Evolutionary conservation across 345 rosid species (phyloP).

Genomic region (Firmiana major): DNA sequence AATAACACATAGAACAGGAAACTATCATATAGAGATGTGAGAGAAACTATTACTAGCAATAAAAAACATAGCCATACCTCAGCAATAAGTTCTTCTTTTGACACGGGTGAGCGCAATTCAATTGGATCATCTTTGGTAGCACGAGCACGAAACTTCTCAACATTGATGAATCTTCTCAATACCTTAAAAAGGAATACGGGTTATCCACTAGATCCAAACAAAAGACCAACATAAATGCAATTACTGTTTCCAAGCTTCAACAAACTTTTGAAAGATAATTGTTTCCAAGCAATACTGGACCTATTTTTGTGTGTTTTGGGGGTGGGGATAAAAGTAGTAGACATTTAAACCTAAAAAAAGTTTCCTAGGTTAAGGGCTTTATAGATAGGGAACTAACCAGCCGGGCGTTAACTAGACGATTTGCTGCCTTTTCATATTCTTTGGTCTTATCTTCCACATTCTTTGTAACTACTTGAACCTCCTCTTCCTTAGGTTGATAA

Average conservation of each 20-base stretch:
- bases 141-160: constrained; percentile 58
- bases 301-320: background rate
- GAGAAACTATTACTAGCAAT: constrained; percentile 3
- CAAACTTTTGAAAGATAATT: background rate
- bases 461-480: constrained; percentile 61
- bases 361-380: background rate
- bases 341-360: background rate
- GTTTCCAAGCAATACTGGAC: background rate
- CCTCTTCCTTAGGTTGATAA: constrained; percentile 68
- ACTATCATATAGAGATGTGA: background rate
- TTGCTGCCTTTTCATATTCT: constrained; percentile 79
- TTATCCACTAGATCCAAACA: background rate
- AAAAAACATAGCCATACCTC: constrained; percentile 21
- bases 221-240: background rate
- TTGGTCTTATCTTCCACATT: constrained; percentile 42
- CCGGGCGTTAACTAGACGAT: constrained; percentile 51
- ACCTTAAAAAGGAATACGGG: constrained; percentile 35
- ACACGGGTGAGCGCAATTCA: constrained; percentile 60
- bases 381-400: constrained; percentile 51
- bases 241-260: constrained; percentile 1
- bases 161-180: constrained; percentile 52
- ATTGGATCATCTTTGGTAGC: constrained; percentile 71
- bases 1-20: background rate
- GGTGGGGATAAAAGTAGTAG: too few species aligned
- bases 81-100: constrained; percentile 65